These are phyloP conservation scores for Thraustochytrium sp. DNA, from an alignment of 352 stramenopile species.

Conservation along the genomic window DNA sequence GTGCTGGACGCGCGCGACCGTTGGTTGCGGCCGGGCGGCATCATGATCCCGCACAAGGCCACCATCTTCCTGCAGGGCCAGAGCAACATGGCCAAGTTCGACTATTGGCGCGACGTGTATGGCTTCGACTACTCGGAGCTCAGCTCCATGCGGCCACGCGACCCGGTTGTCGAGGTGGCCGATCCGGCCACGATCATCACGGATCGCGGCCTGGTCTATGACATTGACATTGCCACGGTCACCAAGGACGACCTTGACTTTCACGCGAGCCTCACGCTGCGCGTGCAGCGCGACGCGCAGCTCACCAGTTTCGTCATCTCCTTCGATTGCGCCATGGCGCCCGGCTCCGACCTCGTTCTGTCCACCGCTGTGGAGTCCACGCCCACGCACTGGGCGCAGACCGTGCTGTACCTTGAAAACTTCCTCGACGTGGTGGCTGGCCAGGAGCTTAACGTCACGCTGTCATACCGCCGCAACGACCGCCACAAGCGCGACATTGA, in stretches of 20 bases:
- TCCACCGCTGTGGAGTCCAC: constrained; percentile 74
- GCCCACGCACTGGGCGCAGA: constrained; percentile 99
- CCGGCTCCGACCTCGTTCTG: constrained; percentile 88
- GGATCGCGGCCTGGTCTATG: not conserved
- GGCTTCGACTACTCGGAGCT: constrained; percentile 46
- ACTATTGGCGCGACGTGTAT: constrained; percentile 47
- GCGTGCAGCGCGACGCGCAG: not conserved
- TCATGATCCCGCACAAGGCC: constrained; percentile 44
- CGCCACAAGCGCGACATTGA: constrained; percentile 39
- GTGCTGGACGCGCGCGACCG: constrained; percentile 54
- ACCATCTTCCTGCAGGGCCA: constrained; percentile 39
- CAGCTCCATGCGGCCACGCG: constrained; percentile 19
- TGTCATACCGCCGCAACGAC: constrained; percentile 22
- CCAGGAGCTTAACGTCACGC: not conserved
- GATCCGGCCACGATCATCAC: constrained; percentile 20
- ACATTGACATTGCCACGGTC: constrained; percentile 45
- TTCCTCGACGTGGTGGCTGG: not conserved
- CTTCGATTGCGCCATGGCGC: constrained; percentile 45
- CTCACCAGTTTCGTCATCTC: constrained; percentile 42
- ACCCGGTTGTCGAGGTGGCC: constrained; percentile 21
- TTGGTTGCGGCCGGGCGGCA: constrained; percentile 43
- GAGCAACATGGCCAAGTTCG: not conserved
- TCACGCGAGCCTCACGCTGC: not conserved
- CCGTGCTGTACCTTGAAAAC: constrained; percentile 65
- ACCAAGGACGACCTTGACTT: constrained; percentile 44